phyloP scores from a whole-genome alignment of 352 stramenopile genomes.

The Pythium volutum region DNA sequence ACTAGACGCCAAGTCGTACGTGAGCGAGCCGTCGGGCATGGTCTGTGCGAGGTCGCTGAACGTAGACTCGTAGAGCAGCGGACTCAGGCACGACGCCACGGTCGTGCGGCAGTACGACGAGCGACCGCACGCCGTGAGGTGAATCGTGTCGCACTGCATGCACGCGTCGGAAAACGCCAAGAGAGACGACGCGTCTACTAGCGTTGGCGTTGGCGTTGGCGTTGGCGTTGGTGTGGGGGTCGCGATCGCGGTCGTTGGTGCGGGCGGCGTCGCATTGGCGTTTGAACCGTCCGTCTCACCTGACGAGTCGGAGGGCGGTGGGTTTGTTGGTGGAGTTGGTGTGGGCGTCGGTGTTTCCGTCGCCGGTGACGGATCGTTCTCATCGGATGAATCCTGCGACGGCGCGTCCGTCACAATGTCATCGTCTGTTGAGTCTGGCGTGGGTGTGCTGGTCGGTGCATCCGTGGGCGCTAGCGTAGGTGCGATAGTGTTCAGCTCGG shows the following conservation, averaged over 20 bases:
- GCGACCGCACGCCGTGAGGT: constrained; percentile 13
- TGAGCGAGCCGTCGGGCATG: not conserved
- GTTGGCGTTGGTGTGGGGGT: not conserved
- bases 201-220: not conserved
- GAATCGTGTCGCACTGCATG: constrained; percentile 4
- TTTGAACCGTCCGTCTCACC: too few relatives aligned
- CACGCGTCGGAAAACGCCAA: constrained; percentile 6
- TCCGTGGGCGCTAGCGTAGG: too few relatives aligned
- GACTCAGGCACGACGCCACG: constrained; percentile 4
- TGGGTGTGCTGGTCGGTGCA: too few relatives aligned
- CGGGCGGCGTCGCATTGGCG: too few relatives aligned
- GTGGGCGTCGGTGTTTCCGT: too few relatives aligned
- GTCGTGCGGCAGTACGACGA: constrained; percentile 13
- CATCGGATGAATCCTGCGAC: not conserved
- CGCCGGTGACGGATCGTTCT: not conserved
- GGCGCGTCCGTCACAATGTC: too few relatives aligned
- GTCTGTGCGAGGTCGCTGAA: constrained; percentile 3
- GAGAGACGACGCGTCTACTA: not conserved
- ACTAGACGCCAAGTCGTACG: not conserved
- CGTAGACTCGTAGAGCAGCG: constrained; percentile 1
- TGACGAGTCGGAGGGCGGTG: too few relatives aligned
- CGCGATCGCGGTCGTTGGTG: too few relatives aligned
- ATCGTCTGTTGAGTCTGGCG: too few relatives aligned
- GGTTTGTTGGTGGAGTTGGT: too few relatives aligned
- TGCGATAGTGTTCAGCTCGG: not conserved